Evolutionary conservation across 768 basidiomycete species (phyloP).

Genomic region (Exsudoporus frostii): DNA sequence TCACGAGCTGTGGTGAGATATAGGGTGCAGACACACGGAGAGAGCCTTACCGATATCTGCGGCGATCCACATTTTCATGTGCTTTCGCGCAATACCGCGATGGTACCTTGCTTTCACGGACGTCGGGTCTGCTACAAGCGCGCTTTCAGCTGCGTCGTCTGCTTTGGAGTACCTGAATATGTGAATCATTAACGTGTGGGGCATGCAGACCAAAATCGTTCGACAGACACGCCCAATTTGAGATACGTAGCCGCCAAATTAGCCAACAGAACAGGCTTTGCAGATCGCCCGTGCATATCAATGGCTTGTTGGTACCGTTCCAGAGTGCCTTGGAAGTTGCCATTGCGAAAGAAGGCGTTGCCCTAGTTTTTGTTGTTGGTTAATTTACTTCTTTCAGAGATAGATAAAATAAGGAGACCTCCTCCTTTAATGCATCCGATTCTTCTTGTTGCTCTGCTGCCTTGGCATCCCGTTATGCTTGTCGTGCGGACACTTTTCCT

Average conservation of each 20-base stretch:
- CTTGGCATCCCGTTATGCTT: slow-evolving; percentile 17
- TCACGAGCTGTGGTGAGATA: neutral
- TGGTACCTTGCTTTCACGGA: slow-evolving; percentile 35
- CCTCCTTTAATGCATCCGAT: slow-evolving; percentile 30
- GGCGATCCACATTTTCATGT: slow-evolving; percentile 12
- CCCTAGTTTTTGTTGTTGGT: slow-evolving; percentile 32
- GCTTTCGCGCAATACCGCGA: slow-evolving; percentile 34
- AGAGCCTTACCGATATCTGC: slow-evolving; percentile 24
- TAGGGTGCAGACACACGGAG: too few species aligned
- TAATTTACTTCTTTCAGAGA: neutral
- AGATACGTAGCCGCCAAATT: slow-evolving; percentile 45
- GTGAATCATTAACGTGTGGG: neutral
- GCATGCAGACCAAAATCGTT: neutral
- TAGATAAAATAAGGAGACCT: slow-evolving; percentile 14
- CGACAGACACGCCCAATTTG: slow-evolving; percentile 37
- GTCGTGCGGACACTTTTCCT: slow-evolving; percentile 8
- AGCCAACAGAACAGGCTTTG: slow-evolving; percentile 35
- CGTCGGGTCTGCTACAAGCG: slow-evolving; percentile 29
- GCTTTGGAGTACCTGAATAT: slow-evolving; percentile 27
- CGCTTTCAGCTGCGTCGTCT: slow-evolving; percentile 25
- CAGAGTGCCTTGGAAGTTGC: slow-evolving; percentile 37
- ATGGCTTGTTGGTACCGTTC: slow-evolving; percentile 41
- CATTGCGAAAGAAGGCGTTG: slow-evolving; percentile 39
- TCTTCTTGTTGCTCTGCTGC: slow-evolving; percentile 15
- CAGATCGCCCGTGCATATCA: slow-evolving; percentile 31